These are phyloP conservation scores for Staphylotrichum longicolle DNA, from an alignment of 495 filamentous ascomycete species.

Conservation along the genomic window DNA sequence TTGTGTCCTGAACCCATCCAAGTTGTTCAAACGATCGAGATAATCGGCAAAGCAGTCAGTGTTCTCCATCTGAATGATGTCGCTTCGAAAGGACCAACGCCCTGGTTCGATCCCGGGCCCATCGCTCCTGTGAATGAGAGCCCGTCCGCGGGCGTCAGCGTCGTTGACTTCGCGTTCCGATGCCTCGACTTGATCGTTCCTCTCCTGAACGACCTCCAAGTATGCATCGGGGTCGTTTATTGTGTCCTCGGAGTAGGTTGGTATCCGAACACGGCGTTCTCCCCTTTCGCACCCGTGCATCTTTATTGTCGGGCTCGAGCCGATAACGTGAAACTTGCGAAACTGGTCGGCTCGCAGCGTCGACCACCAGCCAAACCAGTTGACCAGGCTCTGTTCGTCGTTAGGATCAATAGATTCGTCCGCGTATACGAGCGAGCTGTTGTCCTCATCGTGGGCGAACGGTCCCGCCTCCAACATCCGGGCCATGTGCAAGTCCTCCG, in stretches of 20 bases:
- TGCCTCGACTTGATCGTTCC: constrained; percentile 10
- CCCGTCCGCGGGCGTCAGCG: neutral
- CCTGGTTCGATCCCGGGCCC: neutral
- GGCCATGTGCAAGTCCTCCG: constrained; percentile 29
- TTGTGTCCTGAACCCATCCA: neutral
- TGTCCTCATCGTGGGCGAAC: constrained; percentile 32
- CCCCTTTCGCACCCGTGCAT: constrained; percentile 24
- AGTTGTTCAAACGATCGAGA: neutral
- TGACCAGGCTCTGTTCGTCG: constrained; percentile 52
- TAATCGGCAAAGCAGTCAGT: neutral
- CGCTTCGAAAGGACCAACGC: constrained; percentile 20
- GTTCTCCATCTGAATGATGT: constrained; percentile 4
- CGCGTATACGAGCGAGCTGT: constrained; percentile 44
- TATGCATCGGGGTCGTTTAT: constrained; percentile 42
- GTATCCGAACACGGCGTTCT: constrained; percentile 39
- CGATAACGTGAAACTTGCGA: constrained; percentile 48
- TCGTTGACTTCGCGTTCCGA: neutral
- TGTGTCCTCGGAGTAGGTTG: constrained; percentile 39
- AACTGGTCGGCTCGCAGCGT: constrained; percentile 44
- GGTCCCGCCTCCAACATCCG: constrained; percentile 12
- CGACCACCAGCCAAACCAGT: constrained; percentile 57
- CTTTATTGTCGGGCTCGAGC: constrained; percentile 35
- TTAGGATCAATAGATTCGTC: constrained; percentile 46
- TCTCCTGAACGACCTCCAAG: constrained; percentile 26
- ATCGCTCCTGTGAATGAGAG: neutral